phyloP scores from a whole-genome alignment of 1,139 yeast species.

The Petasospora rhodanensis region DNA sequence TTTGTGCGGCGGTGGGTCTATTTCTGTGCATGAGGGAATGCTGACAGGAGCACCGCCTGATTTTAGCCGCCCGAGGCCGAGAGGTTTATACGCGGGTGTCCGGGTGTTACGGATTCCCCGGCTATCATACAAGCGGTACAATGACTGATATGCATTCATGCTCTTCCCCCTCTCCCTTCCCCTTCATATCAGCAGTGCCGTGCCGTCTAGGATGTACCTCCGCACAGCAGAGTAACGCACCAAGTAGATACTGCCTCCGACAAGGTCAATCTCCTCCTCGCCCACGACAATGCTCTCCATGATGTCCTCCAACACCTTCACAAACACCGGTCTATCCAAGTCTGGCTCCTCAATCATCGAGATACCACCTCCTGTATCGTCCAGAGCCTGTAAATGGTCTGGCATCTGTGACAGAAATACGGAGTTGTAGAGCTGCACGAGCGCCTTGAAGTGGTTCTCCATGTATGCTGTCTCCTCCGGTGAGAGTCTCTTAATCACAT shows the following conservation, averaged over 20 bases:
- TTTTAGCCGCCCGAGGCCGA: no score
- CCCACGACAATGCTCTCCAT: conserved; percentile 59
- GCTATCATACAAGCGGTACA: no score
- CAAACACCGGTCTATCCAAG: conserved; percentile 68
- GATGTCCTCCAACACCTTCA: conserved; percentile 54
- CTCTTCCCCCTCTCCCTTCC: background rate
- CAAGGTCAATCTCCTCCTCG: conserved; percentile 59
- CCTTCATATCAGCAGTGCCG: conserved; percentile 37
- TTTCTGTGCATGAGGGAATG: no score
- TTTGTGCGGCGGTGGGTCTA: no score
- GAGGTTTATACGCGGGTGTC: no score
- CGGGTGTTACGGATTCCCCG: no score
- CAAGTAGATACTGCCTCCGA: conserved; percentile 67
- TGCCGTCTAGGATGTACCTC: conserved; percentile 38
- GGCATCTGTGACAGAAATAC: conserved; percentile 71
- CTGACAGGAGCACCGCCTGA: no score
- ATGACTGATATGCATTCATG: no score
- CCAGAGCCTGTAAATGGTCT: conserved; percentile 59
- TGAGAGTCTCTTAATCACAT: conserved; percentile 36
- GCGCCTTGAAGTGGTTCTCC: conserved; percentile 57
- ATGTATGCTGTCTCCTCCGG: conserved; percentile 60
- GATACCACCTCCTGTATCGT: conserved; percentile 72
- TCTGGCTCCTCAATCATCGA: conserved; percentile 82
- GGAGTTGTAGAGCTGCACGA: conserved; percentile 61
- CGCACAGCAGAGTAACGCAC: conserved; percentile 59